Percentiles rank a stretch among this genome's conserved stretches.
phyloP scores from a whole-genome alignment of 169 alveolate genomes.

The Plasmodium ovale region DNA sequence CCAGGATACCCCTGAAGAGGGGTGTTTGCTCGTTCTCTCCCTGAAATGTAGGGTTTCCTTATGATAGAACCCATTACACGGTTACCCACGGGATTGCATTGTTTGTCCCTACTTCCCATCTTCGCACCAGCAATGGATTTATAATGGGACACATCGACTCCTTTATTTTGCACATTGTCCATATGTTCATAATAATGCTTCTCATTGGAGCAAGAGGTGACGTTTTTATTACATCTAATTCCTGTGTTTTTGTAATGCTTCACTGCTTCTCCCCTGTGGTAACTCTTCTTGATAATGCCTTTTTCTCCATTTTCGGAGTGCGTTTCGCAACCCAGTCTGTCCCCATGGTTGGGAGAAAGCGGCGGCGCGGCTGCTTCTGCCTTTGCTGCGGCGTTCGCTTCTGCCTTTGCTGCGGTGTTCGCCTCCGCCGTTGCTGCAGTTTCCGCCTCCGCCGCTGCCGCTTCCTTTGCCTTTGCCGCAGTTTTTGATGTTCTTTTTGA shows the following conservation, averaged over 20 bases:
- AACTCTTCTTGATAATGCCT: neutral
- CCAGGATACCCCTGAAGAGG: too few relatives aligned
- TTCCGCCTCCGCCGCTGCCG: neutral
- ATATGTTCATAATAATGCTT: constrained; percentile 17
- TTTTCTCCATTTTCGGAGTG: too few relatives aligned
- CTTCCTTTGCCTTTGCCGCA: neutral
- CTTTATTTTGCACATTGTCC: neutral
- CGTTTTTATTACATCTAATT: neutral
- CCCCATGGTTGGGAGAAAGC: too few relatives aligned
- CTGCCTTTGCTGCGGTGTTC: neutral
- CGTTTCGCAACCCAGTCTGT: too few relatives aligned
- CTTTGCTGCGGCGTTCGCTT: too few relatives aligned
- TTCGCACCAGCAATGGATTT: neutral
- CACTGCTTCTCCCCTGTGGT: neutral
- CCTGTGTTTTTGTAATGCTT: neutral
- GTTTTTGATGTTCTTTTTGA: too few relatives aligned
- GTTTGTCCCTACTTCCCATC: neutral
- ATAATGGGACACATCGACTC: neutral
- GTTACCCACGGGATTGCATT: neutral
- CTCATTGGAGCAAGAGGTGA: neutral
- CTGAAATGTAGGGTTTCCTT: too few relatives aligned
- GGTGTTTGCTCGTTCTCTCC: too few relatives aligned
- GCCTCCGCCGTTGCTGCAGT: neutral
- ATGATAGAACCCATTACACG: neutral
- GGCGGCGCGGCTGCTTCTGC: too few relatives aligned